These are phyloP conservation scores for Quercus dentata DNA, from an alignment of 306 rosid species.

Conservation along the genomic window DNA sequence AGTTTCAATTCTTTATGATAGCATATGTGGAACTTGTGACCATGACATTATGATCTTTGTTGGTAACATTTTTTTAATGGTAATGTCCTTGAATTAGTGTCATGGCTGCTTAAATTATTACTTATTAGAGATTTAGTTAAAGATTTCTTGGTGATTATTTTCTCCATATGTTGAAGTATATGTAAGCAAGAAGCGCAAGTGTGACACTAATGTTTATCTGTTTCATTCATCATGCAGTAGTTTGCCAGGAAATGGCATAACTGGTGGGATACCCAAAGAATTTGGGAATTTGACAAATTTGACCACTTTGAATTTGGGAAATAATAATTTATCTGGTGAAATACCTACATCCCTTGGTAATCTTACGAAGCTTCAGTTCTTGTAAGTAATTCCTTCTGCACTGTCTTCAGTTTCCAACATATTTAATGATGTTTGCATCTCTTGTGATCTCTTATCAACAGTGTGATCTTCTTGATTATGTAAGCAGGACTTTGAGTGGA, in stretches of 20 bases:
- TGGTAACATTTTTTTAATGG: not conserved
- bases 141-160: not conserved
- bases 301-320: conserved; percentile 71
- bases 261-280: conserved; percentile 75
- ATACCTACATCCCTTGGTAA: conserved; percentile 86
- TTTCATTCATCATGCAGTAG: conserved; percentile 49
- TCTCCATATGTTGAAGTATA: conserved; percentile 2
- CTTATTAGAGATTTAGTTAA: not conserved
- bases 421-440: conserved; percentile 12
- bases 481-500: conserved; percentile 75
- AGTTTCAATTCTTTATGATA: not conserved
- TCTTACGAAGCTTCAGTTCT: conserved; percentile 71
- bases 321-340: conserved; percentile 68
- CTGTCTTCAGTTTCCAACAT: conserved; percentile 7
- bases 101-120: not conserved
- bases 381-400: conserved; percentile 55
- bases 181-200: not conserved
- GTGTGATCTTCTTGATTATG: conserved; percentile 18
- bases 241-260: conserved; percentile 80
- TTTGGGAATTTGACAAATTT: conserved; percentile 71
- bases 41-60: not conserved
- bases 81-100: not conserved
- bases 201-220: conserved; percentile 8
- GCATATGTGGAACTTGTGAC: not conserved
- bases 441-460: conserved; percentile 21